Conservation (phyloP, 2,329 filamentous ascomycete genomes). For the Calonectria pteridis region DNA sequence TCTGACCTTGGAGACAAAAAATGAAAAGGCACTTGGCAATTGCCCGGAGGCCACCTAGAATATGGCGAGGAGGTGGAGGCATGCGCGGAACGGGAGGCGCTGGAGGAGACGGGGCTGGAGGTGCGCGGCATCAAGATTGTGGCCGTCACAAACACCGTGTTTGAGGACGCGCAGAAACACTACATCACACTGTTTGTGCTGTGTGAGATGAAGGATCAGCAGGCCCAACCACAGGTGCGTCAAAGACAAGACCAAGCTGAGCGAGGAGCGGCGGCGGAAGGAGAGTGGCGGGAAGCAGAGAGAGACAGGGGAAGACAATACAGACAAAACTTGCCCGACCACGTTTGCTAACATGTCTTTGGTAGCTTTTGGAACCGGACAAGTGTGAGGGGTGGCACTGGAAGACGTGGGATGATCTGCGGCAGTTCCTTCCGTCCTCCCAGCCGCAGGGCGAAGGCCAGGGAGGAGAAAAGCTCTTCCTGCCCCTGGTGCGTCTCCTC, state of each 20-base stretch:
- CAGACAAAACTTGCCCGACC: neutral
- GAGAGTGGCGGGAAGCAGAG: neutral
- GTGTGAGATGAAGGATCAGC: slow-evolving; percentile 61
- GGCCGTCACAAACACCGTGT: slow-evolving; percentile 76
- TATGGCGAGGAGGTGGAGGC: slow-evolving; percentile 71
- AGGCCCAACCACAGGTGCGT: slow-evolving; percentile 66
- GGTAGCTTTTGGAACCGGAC: slow-evolving; percentile 58
- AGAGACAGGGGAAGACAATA: neutral
- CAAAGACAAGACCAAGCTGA: neutral
- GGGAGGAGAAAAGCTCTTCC: slow-evolving; percentile 46
- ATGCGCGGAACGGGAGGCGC: slow-evolving; percentile 75
- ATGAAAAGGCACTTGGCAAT: slow-evolving; percentile 68
- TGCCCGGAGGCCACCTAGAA: slow-evolving; percentile 84
- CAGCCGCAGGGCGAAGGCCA: slow-evolving; percentile 27
- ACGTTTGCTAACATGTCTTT: slow-evolving; percentile 7
- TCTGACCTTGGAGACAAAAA: slow-evolving; percentile 23
- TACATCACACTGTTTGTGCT: slow-evolving; percentile 81
- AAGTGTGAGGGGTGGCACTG: slow-evolving; percentile 67
- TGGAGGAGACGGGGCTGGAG: slow-evolving; percentile 77
- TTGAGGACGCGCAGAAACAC: slow-evolving; percentile 71
- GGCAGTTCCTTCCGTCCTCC: slow-evolving; percentile 34
- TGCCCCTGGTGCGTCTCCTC: slow-evolving; percentile 49
- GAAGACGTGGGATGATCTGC: slow-evolving; percentile 60
- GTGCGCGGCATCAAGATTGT: slow-evolving; percentile 66
- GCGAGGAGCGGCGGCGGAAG: neutral